These are phyloP conservation scores for Syzygium syzygioides DNA, from an alignment of 441 rosid genomes.

Conservation along the genomic window DNA sequence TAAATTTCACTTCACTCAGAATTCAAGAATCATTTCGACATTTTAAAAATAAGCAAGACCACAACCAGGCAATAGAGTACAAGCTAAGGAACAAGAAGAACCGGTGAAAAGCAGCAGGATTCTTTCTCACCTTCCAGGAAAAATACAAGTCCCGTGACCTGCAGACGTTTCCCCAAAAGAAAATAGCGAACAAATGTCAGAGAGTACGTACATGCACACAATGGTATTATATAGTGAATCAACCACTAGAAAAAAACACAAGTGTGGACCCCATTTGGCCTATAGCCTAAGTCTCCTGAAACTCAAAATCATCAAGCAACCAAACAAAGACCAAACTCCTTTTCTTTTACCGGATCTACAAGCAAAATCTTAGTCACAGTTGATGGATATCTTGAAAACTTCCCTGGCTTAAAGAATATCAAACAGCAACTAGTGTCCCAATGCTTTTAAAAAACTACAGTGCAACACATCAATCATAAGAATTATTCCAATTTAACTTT, in stretches of 20 bases:
- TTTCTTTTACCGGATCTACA: background rate
- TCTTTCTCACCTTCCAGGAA: slow-evolving; percentile 82
- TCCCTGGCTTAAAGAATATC: background rate
- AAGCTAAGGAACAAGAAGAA: background rate
- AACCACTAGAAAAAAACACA: background rate
- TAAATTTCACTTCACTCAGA: background rate
- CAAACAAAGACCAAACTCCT: background rate
- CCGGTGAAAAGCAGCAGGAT: background rate
- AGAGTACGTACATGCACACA: background rate
- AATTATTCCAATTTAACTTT: slow-evolving; percentile 5
- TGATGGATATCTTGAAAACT: background rate
- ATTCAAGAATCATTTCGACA: background rate
- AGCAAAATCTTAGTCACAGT: background rate
- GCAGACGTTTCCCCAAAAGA: slow-evolving; percentile 24
- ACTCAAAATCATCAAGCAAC: background rate
- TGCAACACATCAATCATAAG: background rate
- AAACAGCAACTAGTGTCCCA: background rate
- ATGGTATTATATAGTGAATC: background rate
- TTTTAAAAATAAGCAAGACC: background rate
- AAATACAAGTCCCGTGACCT: slow-evolving; percentile 94
- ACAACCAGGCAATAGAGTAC: background rate
- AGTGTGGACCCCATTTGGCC: background rate
- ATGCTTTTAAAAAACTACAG: background rate
- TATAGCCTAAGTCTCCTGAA: background rate
- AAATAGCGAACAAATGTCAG: slow-evolving; percentile 8